phyloP scores from a whole-genome alignment of 805 yeast species.

The Myxozyma neglecta region DNA sequence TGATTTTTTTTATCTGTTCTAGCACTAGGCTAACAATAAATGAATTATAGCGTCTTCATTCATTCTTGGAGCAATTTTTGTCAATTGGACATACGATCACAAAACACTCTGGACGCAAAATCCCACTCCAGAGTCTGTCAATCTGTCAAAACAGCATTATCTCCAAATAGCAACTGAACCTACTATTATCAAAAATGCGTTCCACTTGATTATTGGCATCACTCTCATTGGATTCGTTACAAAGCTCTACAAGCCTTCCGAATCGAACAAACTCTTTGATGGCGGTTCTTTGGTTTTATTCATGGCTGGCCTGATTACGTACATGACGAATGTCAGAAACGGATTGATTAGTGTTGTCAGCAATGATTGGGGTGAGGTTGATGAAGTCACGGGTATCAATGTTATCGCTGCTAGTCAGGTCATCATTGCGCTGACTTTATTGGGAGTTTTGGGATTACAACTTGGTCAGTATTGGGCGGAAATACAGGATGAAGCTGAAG shows the following conservation, averaged over 20 bases:
- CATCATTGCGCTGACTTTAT: slow-evolving; percentile 65
- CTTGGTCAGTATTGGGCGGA: slow-evolving; percentile 86
- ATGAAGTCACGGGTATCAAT: slow-evolving; percentile 77
- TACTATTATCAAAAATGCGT: slow-evolving; percentile 53
- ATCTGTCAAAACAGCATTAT: slow-evolving; percentile 69
- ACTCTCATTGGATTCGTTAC: slow-evolving; percentile 74
- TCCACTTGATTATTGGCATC: slow-evolving; percentile 60
- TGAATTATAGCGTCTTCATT: slow-evolving; percentile 58
- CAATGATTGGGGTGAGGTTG: slow-evolving; percentile 94
- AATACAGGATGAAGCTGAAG: slow-evolving; percentile 44
- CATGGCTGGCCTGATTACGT: slow-evolving; percentile 72
- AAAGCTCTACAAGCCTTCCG: slow-evolving; percentile 83
- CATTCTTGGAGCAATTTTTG: slow-evolving; percentile 73
- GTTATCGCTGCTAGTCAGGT: slow-evolving; percentile 89
- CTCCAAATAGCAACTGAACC: slow-evolving; percentile 71
- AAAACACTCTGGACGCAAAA: slow-evolving; percentile 65
- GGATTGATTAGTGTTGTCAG: slow-evolving; percentile 69
- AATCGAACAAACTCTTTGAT: slow-evolving; percentile 82
- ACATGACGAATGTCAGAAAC: slow-evolving; percentile 79
- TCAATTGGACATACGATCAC: slow-evolving; percentile 81
- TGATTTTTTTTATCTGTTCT: not conserved
- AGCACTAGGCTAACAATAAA: not conserved
- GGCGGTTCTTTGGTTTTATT: slow-evolving; percentile 79
- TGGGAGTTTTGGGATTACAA: slow-evolving; percentile 83
- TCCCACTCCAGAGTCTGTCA: slow-evolving; percentile 55